These are phyloP conservation scores for Daphne laureola DNA, from an alignment of 441 rosid genomes.

Conservation along the genomic window DNA sequence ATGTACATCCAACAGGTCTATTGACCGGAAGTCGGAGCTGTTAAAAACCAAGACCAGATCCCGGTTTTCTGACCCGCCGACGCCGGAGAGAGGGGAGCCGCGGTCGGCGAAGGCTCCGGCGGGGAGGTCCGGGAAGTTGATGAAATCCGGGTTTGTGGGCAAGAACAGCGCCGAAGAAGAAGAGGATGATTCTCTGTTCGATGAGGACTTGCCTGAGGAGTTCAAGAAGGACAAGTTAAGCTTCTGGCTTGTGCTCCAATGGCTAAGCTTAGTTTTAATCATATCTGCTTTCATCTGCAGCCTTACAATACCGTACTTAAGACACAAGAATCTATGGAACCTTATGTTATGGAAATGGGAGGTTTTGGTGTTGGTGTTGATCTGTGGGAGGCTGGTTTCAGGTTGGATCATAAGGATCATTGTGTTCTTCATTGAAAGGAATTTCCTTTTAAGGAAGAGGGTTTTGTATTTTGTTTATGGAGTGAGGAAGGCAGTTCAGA, in stretches of 20 bases:
- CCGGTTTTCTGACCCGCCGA: slow-evolving; percentile 42
- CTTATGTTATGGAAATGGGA: slow-evolving; percentile 59
- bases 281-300: slow-evolving; percentile 37
- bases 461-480: slow-evolving; percentile 67
- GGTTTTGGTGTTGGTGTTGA: slow-evolving; percentile 44
- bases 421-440: slow-evolving; percentile 44
- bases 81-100: slow-evolving; percentile 22
- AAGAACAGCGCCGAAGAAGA: slow-evolving; percentile 34
- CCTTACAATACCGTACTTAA: slow-evolving; percentile 26
- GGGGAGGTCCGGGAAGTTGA: slow-evolving; percentile 30
- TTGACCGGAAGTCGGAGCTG: slow-evolving; percentile 32
- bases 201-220: slow-evolving; percentile 53
- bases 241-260: slow-evolving; percentile 32
- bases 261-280: slow-evolving; percentile 44
- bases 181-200: slow-evolving; percentile 44
- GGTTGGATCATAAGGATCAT: slow-evolving; percentile 48
- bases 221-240: slow-evolving; percentile 31
- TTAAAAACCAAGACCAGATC: slow-evolving; percentile 32
- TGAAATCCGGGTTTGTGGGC: slow-evolving; percentile 32
- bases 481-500: slow-evolving; percentile 48
- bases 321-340: slow-evolving; percentile 31
- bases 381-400: slow-evolving; percentile 60
- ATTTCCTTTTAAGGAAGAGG: slow-evolving; percentile 39
- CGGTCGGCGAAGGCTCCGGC: slow-evolving; percentile 25
- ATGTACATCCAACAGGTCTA: slow-evolving; percentile 30